Percentiles rank a stretch among this genome's conserved stretches.
These are phyloP conservation scores for Singerocomus inundabilis DNA, from an alignment of 1,284 basidiomycete species.

Conservation along the genomic window DNA sequence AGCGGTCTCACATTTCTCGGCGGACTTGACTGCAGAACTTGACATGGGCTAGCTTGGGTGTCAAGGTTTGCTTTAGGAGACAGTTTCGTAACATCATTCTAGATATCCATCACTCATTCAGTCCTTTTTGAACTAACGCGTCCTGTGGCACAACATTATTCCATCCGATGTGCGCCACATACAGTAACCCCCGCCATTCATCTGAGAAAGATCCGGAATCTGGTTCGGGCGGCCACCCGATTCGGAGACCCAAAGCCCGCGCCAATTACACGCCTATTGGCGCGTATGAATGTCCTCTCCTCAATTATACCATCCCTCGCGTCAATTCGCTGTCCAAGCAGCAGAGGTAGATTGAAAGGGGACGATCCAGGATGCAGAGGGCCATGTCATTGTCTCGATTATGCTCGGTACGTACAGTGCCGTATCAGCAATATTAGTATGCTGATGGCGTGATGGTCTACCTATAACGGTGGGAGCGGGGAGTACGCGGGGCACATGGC, in stretches of 20 bases:
- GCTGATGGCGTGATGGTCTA: too few relatives aligned
- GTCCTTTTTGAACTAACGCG: conserved; percentile 24
- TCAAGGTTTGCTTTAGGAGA: conserved; percentile 21
- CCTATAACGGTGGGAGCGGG: too few relatives aligned
- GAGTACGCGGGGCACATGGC: too few relatives aligned
- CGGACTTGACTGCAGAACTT: conserved; percentile 26
- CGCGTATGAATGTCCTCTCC: conserved; percentile 25
- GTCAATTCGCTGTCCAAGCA: conserved; percentile 23
- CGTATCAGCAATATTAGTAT: neutral
- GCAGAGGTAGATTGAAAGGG: conserved; percentile 26
- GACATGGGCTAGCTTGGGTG: conserved; percentile 31
- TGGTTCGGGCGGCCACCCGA: too few relatives aligned
- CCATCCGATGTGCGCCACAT: conserved; percentile 22
- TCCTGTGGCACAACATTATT: conserved; percentile 3
- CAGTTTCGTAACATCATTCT: neutral
- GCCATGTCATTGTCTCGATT: conserved; percentile 31
- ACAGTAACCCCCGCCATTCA: conserved; percentile 17
- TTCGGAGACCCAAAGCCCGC: conserved; percentile 29
- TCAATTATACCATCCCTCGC: conserved; percentile 27
- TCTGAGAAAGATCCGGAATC: conserved; percentile 9
- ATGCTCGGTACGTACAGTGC: conserved; percentile 28
- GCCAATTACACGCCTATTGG: conserved; percentile 15
- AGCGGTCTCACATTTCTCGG: conserved; percentile 30
- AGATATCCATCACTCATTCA: conserved; percentile 32
- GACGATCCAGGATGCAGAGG: conserved; percentile 24